These are phyloP conservation scores for Sugiyamaella pinicola DNA, from an alignment of 1,139 yeast species.

Conservation along the genomic window DNA sequence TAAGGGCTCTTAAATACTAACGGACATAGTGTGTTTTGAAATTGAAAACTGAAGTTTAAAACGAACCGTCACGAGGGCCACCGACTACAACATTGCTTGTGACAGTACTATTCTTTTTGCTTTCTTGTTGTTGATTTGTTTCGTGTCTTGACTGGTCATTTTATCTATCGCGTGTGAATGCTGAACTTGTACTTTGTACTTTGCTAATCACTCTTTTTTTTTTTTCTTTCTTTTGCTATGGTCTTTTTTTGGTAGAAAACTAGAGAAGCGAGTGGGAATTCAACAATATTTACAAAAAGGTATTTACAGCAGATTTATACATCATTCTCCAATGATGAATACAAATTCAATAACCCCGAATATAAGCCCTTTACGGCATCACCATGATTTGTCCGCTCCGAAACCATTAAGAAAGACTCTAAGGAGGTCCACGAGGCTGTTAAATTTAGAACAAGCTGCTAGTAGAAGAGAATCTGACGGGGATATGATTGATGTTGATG, in stretches of 20 bases:
- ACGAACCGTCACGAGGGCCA: not conserved
- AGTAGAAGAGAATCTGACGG: constrained; percentile 10
- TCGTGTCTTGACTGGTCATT: not conserved
- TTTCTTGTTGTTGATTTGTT: not conserved
- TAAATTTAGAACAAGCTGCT: constrained; percentile 45
- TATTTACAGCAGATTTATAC: no score
- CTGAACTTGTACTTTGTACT: not conserved
- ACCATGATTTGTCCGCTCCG: constrained; percentile 14
- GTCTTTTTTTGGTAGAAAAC: not conserved
- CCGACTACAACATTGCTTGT: no score
- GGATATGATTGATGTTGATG: constrained; percentile 15
- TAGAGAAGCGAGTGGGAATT: no score
- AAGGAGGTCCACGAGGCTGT: constrained; percentile 45
- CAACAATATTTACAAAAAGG: no score
- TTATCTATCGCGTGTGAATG: not conserved
- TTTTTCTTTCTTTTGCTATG: not conserved
- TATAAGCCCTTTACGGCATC: constrained; percentile 15
- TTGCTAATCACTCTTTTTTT: not conserved
- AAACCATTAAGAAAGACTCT: constrained; percentile 32
- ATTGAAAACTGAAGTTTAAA: no score
- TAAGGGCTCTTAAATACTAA: no score
- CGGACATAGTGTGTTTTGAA: no score
- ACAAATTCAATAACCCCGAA: constrained; percentile 9
- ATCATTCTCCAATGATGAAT: constrained; percentile 8
- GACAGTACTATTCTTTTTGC: not conserved